A percentile compares a stretch with the other conserved stretches of the same genome.
Conservation (phyloP, 2,329 filamentous ascomycete species). For the Atkinsonella hypoxylon region DNA sequence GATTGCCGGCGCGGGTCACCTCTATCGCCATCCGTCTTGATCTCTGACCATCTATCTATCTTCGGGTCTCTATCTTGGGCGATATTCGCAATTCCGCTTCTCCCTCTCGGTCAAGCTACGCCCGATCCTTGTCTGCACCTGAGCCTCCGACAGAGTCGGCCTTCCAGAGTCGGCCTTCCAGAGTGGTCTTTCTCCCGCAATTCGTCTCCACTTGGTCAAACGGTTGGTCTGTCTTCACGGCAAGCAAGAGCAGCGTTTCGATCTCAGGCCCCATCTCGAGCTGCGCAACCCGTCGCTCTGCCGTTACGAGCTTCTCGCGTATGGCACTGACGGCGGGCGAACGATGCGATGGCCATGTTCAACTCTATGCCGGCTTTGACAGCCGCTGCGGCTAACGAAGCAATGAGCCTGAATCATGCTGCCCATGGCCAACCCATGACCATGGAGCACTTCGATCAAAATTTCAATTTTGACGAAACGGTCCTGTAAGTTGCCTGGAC, state of each 20-base stretch:
- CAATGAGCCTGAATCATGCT: slow-evolving; percentile 32
- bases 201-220: neutral
- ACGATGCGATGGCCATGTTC: slow-evolving; percentile 46
- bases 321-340: slow-evolving; percentile 19
- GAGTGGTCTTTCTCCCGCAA: neutral
- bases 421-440: slow-evolving; percentile 24
- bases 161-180: too few species aligned
- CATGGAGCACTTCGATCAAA: slow-evolving; percentile 40
- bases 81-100: neutral
- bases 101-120: neutral
- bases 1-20: slow-evolving; percentile 1
- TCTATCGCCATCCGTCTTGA: neutral
- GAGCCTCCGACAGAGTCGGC: neutral
- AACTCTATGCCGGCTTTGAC: slow-evolving; percentile 42
- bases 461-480: slow-evolving; percentile 43
- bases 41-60: neutral
- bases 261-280: neutral
- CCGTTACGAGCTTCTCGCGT: slow-evolving; percentile 6
- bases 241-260: neutral
- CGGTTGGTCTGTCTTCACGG: neutral
- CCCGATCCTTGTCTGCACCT: neutral
- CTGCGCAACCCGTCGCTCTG: slow-evolving; percentile 2
- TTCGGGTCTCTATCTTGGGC: neutral
- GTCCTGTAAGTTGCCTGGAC: slow-evolving; percentile 35
- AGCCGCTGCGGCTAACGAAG: slow-evolving; percentile 31